Evolutionary conservation across 768 basidiomycete species (phyloP).

Genomic region (Naganishia onofrii): DNA sequence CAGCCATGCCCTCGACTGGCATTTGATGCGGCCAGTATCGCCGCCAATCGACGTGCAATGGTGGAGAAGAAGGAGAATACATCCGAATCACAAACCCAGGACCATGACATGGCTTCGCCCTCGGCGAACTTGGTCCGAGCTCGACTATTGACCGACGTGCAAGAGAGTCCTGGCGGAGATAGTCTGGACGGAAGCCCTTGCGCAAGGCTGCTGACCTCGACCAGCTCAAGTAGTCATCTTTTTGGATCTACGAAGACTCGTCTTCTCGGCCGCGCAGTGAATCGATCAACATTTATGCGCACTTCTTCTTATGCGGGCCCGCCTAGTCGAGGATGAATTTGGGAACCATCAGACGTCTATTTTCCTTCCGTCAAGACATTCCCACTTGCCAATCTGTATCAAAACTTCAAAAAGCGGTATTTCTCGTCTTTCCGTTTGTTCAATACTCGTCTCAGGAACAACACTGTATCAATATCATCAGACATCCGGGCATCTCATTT

Average conservation of each 20-base stretch:
- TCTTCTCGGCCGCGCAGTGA: conserved; percentile 15
- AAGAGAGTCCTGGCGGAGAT: conserved; percentile 65
- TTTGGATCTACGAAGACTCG: conserved; percentile 19
- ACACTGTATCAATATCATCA: conserved; percentile 24
- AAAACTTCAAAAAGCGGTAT: neutral
- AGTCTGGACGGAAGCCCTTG: conserved; percentile 84
- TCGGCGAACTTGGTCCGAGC: conserved; percentile 63
- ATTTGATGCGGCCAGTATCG: conserved; percentile 44
- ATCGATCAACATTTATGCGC: conserved; percentile 16
- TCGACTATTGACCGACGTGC: conserved; percentile 48
- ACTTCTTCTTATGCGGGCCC: conserved; percentile 22
- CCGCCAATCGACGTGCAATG: conserved; percentile 55
- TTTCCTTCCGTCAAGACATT: neutral
- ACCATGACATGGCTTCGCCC: conserved; percentile 60
- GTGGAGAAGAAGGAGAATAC: conserved; percentile 70
- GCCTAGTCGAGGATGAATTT: conserved; percentile 3
- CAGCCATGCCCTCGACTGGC: conserved; percentile 45
- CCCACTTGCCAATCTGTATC: neutral
- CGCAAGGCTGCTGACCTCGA: conserved; percentile 55
- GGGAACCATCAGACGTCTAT: neutral
- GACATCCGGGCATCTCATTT: neutral
- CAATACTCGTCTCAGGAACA: conserved; percentile 8
- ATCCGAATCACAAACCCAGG: conserved; percentile 34
- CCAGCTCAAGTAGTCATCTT: conserved; percentile 1
- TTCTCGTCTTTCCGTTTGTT: neutral